These are phyloP conservation scores for Leccinum subtestaceum DNA, from an alignment of 768 basidiomycete species.

Conservation along the genomic window DNA sequence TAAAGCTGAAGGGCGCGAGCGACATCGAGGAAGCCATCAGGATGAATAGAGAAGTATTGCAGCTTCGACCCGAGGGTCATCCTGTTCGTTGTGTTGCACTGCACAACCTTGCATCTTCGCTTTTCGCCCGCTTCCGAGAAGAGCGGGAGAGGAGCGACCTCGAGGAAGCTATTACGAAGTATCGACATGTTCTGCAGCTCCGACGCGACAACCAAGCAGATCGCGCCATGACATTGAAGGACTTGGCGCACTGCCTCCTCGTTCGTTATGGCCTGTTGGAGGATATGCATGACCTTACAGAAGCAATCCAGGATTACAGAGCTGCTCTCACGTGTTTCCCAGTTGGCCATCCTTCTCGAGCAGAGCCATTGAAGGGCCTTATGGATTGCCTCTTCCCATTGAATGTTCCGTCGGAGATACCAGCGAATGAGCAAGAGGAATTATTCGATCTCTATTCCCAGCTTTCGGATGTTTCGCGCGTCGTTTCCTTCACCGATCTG, in stretches of 20 bases:
- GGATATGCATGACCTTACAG: not conserved
- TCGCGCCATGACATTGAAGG: not conserved
- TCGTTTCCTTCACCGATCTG: not conserved
- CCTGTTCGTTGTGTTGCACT: not conserved
- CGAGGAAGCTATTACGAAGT: not conserved
- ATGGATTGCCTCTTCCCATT: not conserved
- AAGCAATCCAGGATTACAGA: not conserved
- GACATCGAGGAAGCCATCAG: not conserved
- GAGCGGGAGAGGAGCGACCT: not conserved
- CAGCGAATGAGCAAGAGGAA: not conserved
- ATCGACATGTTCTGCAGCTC: not conserved
- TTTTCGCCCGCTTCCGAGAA: not conserved
- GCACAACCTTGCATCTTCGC: not conserved
- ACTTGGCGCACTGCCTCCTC: not conserved
- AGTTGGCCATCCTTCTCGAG: not conserved
- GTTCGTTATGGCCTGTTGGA: not conserved
- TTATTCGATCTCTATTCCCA: not conserved
- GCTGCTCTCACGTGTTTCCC: not conserved
- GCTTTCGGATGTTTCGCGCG: not conserved
- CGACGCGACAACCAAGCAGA: not conserved
- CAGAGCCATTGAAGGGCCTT: not conserved
- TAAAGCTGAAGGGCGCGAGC: not conserved
- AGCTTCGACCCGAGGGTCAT: not conserved
- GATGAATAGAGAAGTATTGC: not conserved
- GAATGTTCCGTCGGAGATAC: too few relatives aligned